phyloP scores from a whole-genome alignment of 345 rosid genomes.

The Mallotus nudiflorus region DNA sequence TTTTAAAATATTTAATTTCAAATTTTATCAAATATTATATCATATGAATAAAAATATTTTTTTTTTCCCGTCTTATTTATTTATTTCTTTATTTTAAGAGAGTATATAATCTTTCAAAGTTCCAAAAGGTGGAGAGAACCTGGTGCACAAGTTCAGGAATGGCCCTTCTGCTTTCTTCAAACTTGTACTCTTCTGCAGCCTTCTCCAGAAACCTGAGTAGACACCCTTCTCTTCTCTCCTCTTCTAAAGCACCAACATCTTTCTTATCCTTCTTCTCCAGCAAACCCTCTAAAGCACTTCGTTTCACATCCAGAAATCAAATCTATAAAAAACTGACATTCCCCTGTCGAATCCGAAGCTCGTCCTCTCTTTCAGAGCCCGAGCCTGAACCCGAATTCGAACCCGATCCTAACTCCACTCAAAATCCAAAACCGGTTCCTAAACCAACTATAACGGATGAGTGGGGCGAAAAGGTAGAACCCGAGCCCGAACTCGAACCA shows the following conservation, averaged over 20 bases:
- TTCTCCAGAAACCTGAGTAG: slow-evolving; percentile 3
- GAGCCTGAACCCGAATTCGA: slow-evolving; percentile 23
- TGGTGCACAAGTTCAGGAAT: slow-evolving; percentile 17
- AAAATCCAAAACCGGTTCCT: too few species aligned
- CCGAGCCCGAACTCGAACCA: slow-evolving; percentile 32
- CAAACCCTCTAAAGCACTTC: slow-evolving; percentile 18
- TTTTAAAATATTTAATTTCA: too few species aligned
- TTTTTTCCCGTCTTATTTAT: too few species aligned
- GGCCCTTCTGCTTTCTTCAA: slow-evolving; percentile 37
- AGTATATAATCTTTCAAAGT: not conserved
- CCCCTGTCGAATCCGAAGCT: slow-evolving; percentile 17
- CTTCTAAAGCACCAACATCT: slow-evolving; percentile 10
- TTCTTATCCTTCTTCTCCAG: slow-evolving; percentile 14
- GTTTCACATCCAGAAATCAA: not conserved
- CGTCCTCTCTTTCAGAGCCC: slow-evolving; percentile 2
- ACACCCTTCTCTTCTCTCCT: slow-evolving; percentile 5
- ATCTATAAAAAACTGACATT: not conserved
- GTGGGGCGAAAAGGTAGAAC: slow-evolving; percentile 75
- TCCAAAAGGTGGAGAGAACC: not conserved
- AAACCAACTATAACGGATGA: slow-evolving; percentile 57
- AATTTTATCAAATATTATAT: too few species aligned
- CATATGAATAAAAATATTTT: too few species aligned
- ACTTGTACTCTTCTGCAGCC: slow-evolving; percentile 22
- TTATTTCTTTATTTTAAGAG: not conserved
- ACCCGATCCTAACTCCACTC: slow-evolving; percentile 11